A percentile compares a stretch with the other conserved stretches of the same genome.
These are phyloP conservation scores for Durusdinium trenchii DNA, from an alignment of 73 alveolate species.

Conservation along the genomic window DNA sequence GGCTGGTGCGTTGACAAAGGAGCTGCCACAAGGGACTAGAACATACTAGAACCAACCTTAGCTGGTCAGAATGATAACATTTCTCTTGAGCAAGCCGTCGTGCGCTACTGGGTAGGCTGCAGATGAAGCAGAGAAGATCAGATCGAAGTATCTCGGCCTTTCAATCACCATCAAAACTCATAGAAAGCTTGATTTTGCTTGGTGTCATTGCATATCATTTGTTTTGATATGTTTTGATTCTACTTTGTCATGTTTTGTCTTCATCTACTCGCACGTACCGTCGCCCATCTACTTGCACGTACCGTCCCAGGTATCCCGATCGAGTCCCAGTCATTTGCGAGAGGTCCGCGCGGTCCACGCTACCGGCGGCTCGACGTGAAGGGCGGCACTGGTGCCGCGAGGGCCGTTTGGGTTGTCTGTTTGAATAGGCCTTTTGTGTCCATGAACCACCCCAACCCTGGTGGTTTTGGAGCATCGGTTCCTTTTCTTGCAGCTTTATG, in stretches of 20 bases:
- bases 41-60: no score
- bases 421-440: no score
- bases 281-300: no score
- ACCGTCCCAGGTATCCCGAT: slow-evolving; percentile 53
- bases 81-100: no score
- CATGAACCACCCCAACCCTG: no score
- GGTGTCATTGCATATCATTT: background rate
- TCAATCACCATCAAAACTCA: background rate
- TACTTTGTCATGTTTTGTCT: background rate
- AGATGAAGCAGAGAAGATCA: slow-evolving; percentile 70
- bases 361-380: slow-evolving; percentile 35
- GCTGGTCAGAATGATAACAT: no score
- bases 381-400: background rate
- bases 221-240: background rate
- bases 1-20: no score
- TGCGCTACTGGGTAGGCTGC: no score
- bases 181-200: background rate
- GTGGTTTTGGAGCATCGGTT: no score
- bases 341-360: slow-evolving; percentile 84
- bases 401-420: background rate
- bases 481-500: no score
- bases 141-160: slow-evolving; percentile 37
- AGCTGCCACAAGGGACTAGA: no score
- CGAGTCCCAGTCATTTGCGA: slow-evolving; percentile 92
- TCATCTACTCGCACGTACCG: background rate